These are phyloP conservation scores for Hyaloscypha finlandica DNA, from an alignment of 495 filamentous ascomycete species.

Conservation along the genomic window DNA sequence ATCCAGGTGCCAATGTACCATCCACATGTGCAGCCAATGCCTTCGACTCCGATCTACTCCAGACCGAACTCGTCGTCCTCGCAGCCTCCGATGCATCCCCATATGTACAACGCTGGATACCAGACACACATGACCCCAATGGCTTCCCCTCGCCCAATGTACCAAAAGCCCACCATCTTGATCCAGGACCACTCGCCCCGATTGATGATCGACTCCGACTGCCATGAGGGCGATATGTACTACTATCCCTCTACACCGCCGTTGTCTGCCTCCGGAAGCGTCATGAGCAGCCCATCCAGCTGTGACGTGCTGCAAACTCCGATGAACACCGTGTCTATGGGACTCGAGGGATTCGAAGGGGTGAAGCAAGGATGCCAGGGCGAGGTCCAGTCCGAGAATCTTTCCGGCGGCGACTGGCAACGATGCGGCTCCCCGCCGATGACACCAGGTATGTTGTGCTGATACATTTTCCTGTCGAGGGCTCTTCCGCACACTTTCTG, in stretches of 20 bases:
- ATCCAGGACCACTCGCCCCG: constrained; percentile 69
- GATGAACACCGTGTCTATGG: constrained; percentile 75
- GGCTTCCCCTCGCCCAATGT: constrained; percentile 75
- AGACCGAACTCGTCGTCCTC: constrained; percentile 66
- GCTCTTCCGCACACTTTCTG: neutral
- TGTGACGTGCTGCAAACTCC: constrained; percentile 80
- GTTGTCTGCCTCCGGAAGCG: constrained; percentile 80
- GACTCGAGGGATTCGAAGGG: constrained; percentile 71
- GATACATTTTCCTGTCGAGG: neutral
- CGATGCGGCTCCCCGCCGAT: constrained; percentile 79
- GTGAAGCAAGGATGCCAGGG: constrained; percentile 81
- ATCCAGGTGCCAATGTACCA: constrained; percentile 40
- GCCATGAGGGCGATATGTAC: constrained; percentile 62
- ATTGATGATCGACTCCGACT: constrained; percentile 80
- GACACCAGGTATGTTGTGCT: constrained; percentile 84
- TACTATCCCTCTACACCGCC: constrained; percentile 88
- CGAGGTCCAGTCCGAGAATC: constrained; percentile 72
- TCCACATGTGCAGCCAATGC: constrained; percentile 48
- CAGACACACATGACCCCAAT: constrained; percentile 70
- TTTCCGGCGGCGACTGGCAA: constrained; percentile 76
- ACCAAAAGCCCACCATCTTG: constrained; percentile 74
- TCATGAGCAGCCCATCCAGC: constrained; percentile 83
- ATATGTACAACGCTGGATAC: constrained; percentile 58
- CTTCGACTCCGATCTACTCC: constrained; percentile 73
- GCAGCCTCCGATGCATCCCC: constrained; percentile 57